Evolutionary conservation across 257 asterid species (phyloP), one percentile per base, ranked within the genome.

Genomic region (Perilla frutescens): DNA sequence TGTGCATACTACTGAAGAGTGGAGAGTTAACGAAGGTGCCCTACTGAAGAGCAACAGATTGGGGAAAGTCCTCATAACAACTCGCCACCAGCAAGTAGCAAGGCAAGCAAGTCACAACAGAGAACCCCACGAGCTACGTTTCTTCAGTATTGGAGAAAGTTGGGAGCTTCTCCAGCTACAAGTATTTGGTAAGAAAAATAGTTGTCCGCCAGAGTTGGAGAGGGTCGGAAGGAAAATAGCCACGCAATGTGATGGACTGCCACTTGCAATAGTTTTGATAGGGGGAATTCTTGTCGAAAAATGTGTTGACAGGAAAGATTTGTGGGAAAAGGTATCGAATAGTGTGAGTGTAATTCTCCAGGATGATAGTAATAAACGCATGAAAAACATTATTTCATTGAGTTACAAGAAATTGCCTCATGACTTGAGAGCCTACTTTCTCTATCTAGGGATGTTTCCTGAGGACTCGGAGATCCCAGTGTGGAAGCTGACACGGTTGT

Each of bases 21-120:
- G 84, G 86, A 58, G 63, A 1, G 36, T 11, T 0, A 68, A 81
- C 13, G 58, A 67, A 60, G 26, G 1, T 11, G 82, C 68, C 0
- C 67, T 84, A 45, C 86, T 84, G 0, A 40, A 57, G 15, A 69
- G 32, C 36, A 62, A 70, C 8, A 71, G 59, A 1, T 34, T 51
- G 4, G 82, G 85, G 2, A 66, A 79, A 71, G 63, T 85, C 39
- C 49, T 85, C 49, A 48, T 85, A 10, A 82, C 89, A 0, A 85
- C 76, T 57, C 78, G 86, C 6, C 9, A 60, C 4, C 26, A 20
- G 37, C 32, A 50, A 13, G 81, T 81, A 14, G 86, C 71, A 7
- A 3, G 7, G 3, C 41, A 67, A 5, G 81, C 81, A 9, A 63
- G 65, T 56, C 71, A 14, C 12, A 26, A 10, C n/a, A 14, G 15